Conservation (phyloP, 2,329 filamentous ascomycete species). For the Trichophyton rubrum region DNA sequence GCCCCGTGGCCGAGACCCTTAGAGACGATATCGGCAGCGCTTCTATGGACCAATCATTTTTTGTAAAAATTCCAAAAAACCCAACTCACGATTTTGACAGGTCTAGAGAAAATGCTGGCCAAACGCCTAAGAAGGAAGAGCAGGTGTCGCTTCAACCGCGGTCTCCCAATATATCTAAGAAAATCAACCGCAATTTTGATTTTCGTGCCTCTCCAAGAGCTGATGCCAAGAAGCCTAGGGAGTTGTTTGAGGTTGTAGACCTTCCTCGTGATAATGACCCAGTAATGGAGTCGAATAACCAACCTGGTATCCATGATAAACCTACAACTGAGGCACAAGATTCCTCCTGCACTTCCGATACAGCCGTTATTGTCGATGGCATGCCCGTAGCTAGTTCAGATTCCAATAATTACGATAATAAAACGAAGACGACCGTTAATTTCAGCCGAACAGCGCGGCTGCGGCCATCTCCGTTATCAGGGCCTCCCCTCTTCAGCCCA, state of each 20-base stretch:
- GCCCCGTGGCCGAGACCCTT: not conserved
- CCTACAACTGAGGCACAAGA: not conserved
- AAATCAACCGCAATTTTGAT: not conserved
- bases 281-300: not conserved
- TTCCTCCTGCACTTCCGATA: not conserved
- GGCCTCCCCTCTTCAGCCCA: not conserved
- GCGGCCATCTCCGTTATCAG: constrained; percentile 1
- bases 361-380: no score
- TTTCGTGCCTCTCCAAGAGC: not conserved
- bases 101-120: not conserved
- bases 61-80: not conserved
- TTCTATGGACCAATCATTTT: not conserved
- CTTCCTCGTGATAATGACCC: not conserved
- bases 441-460: not conserved
- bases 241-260: not conserved
- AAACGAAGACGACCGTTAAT: not conserved
- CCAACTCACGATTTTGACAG: not conserved
- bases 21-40: not conserved
- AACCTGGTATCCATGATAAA: no score
- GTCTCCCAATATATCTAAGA: constrained; percentile 4
- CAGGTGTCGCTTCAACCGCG: not conserved
- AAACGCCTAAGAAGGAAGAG: not conserved
- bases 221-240: not conserved
- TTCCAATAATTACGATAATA: not conserved
- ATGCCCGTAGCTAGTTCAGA: not conserved